Percentiles rank a stretch among this genome's conserved stretches.
Evolutionary conservation across 768 basidiomycete genomes (phyloP).

Genomic region (Boletus rufocinnamomeus): DNA sequence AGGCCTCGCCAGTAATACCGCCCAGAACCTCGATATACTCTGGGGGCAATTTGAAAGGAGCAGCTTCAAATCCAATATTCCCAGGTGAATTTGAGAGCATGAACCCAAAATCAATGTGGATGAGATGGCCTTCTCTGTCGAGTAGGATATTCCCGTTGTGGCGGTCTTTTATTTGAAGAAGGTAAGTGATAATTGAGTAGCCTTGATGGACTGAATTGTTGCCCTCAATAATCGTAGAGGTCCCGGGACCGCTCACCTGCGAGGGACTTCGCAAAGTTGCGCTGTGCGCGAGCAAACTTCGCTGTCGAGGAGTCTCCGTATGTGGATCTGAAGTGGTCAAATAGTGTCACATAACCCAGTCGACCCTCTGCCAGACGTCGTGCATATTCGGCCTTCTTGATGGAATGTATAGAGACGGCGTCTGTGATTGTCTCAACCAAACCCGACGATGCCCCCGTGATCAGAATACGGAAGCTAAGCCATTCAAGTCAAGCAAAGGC

Average conservation of each 20-base stretch:
- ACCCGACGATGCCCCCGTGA: slow-evolving; percentile 91
- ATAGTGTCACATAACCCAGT: slow-evolving; percentile 82
- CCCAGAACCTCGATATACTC: slow-evolving; percentile 98
- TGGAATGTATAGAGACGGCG: slow-evolving; percentile 97
- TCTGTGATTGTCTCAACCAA: slow-evolving; percentile 98
- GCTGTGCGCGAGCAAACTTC: slow-evolving; percentile 86
- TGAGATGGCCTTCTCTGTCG: slow-evolving; percentile 91
- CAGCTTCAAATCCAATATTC: slow-evolving; percentile 98
- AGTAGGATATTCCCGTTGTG: slow-evolving; percentile 98
- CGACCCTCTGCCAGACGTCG: slow-evolving; percentile 78
- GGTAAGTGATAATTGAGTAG: slow-evolving; percentile 94
- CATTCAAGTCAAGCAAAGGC: not conserved
- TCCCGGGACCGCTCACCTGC: slow-evolving; percentile 52
- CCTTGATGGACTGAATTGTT: slow-evolving; percentile 44
- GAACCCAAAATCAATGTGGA: slow-evolving; percentile 99
- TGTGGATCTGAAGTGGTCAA: slow-evolving; percentile 90
- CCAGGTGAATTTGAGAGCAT: slow-evolving; percentile 97
- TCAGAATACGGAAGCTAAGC: slow-evolving; percentile 89
- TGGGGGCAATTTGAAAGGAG: slow-evolving; percentile 93
- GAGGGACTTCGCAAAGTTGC: slow-evolving; percentile 91
- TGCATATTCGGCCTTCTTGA: slow-evolving; percentile 98
- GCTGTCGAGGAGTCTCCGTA: slow-evolving; percentile 89
- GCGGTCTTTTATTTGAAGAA: slow-evolving; percentile 96
- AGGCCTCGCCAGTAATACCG: slow-evolving; percentile 74
- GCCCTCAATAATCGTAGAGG: not conserved